Evolutionary conservation across 345 rosid genomes (phyloP), one percentile per base, ranked within the genome.

Genomic region (Iberis pinnata): DNA sequence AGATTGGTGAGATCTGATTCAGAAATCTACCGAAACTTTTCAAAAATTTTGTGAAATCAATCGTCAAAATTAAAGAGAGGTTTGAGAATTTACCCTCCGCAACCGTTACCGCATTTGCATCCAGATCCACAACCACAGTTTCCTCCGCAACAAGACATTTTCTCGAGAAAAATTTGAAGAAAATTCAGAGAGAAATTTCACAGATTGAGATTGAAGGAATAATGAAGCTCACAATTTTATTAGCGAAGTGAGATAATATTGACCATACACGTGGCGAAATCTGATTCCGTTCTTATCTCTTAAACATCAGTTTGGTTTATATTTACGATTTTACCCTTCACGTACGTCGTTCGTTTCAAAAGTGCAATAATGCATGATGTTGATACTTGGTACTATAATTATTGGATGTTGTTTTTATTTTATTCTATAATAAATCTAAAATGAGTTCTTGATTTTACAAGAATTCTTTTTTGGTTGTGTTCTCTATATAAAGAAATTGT

Each of bases 61-160:
- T n/a, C n/a, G n/a, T n/a, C n/a, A n/a, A n/a, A n/a, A n/a, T n/a
- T n/a, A n/a, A n/a, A n/a, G n/a, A n/a, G n/a, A 22, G 25, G 25
- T 6, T 22, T 22, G n/a, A 52, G 15, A 3, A n/a, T 32, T 20
- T 72, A 85, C 95, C 84, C 87, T 62, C 79, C 76, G 36, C 79
- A 75, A 53, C 77, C 76, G 59, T n/a, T 58, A 58, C 80, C 79
- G 76, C 85, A 79, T 59, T 70, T 53, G 78, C 92, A 84, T 70
- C 68, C 76, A 44, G 77, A 29, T 45, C 85, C 89, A 44, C 85
- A 74, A 19, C 83, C 79, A 22, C 86, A 71, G 79, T 73, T 78
- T 67, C 78, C 86, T 27, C 76, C 82, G 12, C 84, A 73, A 79
- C 80, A 69, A 53, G 94, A 85, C 94, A 88, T 88, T 52, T 65